phyloP scores from a whole-genome alignment of 1,284 basidiomycete species.

The Wallemia hederae region DNA sequence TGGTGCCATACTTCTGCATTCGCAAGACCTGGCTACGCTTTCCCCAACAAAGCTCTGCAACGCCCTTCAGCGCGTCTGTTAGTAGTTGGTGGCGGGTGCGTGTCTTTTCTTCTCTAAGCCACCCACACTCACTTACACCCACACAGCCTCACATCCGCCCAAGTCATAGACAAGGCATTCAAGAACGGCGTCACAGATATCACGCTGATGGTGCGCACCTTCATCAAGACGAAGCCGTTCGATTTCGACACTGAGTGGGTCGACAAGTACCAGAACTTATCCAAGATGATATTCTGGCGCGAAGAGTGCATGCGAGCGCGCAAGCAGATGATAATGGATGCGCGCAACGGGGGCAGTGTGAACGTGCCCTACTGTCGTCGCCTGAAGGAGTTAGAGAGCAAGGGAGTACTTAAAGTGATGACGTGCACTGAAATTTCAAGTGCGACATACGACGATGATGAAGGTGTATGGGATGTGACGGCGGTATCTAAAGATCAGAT shows the following conservation, averaged over 20 bases:
- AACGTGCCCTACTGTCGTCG: not conserved
- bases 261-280: slow-evolving; percentile 9
- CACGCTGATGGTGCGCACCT: slow-evolving; percentile 12
- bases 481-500: not conserved
- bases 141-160: slow-evolving; percentile 14
- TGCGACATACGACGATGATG: not conserved
- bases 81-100: slow-evolving; percentile 14
- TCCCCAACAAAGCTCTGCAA: slow-evolving; percentile 4
- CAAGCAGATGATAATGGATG: slow-evolving; percentile 8
- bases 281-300: slow-evolving; percentile 14
- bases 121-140: not conserved
- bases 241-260: slow-evolving; percentile 13
- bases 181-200: slow-evolving; percentile 12
- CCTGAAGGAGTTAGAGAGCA: not conserved
- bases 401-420: not conserved
- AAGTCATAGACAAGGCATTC: slow-evolving; percentile 13
- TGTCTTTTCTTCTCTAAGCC: not conserved
- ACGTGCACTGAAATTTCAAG: not conserved
- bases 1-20: slow-evolving; percentile 15
- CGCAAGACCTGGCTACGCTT: slow-evolving; percentile 7
- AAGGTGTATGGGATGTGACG: not conserved
- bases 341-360: slow-evolving; percentile 10
- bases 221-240: slow-evolving; percentile 15
- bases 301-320: slow-evolving; percentile 9
- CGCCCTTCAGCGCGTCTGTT: slow-evolving; percentile 7